Base-by-base conservation (phyloP, 2,329 filamentous ascomycete species). In the Westerdykella sp. region DNA sequence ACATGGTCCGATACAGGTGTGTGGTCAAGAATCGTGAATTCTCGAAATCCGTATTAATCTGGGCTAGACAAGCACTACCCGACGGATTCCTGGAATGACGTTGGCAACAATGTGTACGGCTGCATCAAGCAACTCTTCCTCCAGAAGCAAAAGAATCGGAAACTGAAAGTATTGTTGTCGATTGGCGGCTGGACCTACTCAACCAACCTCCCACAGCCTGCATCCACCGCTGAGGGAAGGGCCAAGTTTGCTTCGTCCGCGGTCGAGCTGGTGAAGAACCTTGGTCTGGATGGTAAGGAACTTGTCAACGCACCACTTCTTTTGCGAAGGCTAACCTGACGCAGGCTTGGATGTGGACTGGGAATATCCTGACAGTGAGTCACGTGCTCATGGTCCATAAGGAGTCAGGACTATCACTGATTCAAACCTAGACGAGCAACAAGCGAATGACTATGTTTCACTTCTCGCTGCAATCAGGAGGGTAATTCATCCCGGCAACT, bases 161-260 rank as follows among this genome's bases (percentile, higher is more conserved):
- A 85, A 41, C 67, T 94, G 44, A 94, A 94, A 67, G 75, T 84
- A 3, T 75, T 96, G 11, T 77, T 96, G 4, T 89, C 84, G 42
- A 87, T 94, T 46, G 88, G 88, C 34, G 88, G 88, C 13, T 93
- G 83, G 81, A 85, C 80, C 0, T 87, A 85, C 62, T 86, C 83
- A 3, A 67, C 78, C 65, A 93, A 95, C 70, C 94, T 96, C 67
- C 73, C 79, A 1, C 71, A 69, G 22, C 85, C 88, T 0, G 80
- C 79, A 0, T 79, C 79, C 14, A 83, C 82, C 0, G 72, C 75
- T 1, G 69, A 72, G 5, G 80, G 83, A 6, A 77, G 87, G 11
- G 68, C 71, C 46, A 74, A 50, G 1, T 94, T 95, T 60, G 87
- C 85, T 1, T 72, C 76, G 40, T 80, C 79, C 22, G 83, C 86